Base-by-base conservation (phyloP, 441 rosid genomes). In the Erodium texanum region DNA sequence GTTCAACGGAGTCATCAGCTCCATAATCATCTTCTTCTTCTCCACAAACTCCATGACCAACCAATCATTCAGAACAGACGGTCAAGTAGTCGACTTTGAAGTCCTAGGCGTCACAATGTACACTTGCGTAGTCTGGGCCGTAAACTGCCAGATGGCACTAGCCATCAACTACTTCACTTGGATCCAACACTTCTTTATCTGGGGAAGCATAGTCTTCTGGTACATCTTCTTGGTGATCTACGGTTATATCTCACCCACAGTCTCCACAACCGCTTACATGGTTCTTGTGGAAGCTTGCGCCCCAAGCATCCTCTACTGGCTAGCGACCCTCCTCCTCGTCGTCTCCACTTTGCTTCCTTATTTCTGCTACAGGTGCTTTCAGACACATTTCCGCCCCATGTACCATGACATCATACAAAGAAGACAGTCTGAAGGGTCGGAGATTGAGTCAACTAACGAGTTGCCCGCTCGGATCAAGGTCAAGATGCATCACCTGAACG, bases 61-160 rank as follows among this genome's bases (percentile, higher is more conserved):
- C 45, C 45, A 91, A 71, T 87, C 96, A 32, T 89, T 91, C 54
- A 78, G 83, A 70, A 76, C 81, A 77, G 85, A 88, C 0, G 99
- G 99, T n/a, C 85, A 89, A 83, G 89, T 90, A 0, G 90, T 80
- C 0, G 92, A 86, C 16, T 54, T 86, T 45, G 96, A 89, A 72
- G 78, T 87, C 76, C 85, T 93, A 0, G 99, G 97, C 0, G 84
- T 93, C 16, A 88, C 89, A 66, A 83, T 91, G 89, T 91, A 93
- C 81, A 91, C 97, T 0, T 89, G 97, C 2, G 74, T 87, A 0
- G 92, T 91, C 6, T 91, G 96, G 90, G 88, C 84, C 7, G 97
- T 91, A 48, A 93, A 93, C 79, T 86, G 91, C 74, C 97, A 90
- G 62, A 91, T 93, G 92, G 96, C 92, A 16, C 72, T 93, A 8